These are phyloP conservation scores for Coemansia sp. DNA, from an alignment of 192 early-diverging fungal genomes.

Conservation along the genomic window DNA sequence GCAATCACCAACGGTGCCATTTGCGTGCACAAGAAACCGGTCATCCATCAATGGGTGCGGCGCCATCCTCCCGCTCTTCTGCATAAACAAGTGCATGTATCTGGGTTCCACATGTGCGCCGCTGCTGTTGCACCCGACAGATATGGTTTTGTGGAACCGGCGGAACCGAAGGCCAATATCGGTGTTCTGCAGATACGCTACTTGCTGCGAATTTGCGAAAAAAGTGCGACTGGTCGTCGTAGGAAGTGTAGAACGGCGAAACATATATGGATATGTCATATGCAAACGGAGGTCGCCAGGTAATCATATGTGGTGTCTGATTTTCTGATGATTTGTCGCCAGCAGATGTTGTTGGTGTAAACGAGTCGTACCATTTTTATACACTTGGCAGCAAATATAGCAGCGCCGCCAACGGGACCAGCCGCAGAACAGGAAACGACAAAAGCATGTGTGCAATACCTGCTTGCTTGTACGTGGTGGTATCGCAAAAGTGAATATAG, in stretches of 20 bases:
- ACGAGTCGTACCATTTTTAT: neutral
- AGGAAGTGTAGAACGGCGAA: constrained; percentile 8
- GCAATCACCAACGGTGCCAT: too few species aligned
- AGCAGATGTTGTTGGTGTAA: neutral
- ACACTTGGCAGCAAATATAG: too few species aligned
- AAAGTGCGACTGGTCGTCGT: constrained; percentile 18
- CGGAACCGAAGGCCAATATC: neutral
- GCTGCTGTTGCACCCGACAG: too few species aligned
- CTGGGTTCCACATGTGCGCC: too few species aligned
- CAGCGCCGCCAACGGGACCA: too few species aligned
- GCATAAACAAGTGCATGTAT: too few species aligned
- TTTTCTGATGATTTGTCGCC: neutral
- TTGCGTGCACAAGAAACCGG: neutral
- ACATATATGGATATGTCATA: constrained; percentile 11
- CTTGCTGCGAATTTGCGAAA: constrained; percentile 1
- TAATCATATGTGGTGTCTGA: neutral
- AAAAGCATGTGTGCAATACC: too few species aligned
- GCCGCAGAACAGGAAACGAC: too few species aligned
- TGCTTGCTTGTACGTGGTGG: too few species aligned
- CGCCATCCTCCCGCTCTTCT: too few species aligned
- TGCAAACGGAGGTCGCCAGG: constrained; percentile 6
- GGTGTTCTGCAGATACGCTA: neutral
- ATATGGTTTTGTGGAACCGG: too few species aligned
- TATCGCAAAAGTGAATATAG: too few species aligned
- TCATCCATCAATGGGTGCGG: constrained; percentile 17